Evolutionary conservation across 345 rosid genomes (phyloP).

Genomic region (Lepidium africanum): DNA sequence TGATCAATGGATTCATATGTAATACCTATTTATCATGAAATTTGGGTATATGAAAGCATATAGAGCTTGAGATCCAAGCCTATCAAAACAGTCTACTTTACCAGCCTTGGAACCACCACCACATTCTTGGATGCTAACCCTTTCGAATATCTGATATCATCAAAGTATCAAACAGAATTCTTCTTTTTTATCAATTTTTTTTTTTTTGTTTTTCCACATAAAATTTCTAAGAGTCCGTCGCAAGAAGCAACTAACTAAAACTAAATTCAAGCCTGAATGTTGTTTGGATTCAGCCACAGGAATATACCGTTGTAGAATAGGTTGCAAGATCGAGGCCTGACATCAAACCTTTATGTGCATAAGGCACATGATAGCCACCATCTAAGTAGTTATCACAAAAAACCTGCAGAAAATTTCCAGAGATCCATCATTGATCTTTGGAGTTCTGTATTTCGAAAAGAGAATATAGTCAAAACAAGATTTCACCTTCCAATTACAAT

Average conservation of each 20-base stretch:
- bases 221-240: neutral
- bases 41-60: slow-evolving; percentile 90
- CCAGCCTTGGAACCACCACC: slow-evolving; percentile 41
- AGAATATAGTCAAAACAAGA: neutral
- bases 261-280: neutral
- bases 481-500: slow-evolving; percentile 90
- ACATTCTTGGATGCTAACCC: slow-evolving; percentile 80
- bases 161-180: no score
- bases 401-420: slow-evolving; percentile 41
- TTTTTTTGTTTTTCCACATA: no score
- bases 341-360: slow-evolving; percentile 80
- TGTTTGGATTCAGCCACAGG: neutral
- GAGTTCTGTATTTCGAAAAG: neutral
- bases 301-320: slow-evolving; percentile 63
- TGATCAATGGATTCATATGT: neutral
- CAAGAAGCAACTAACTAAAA: neutral
- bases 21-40: slow-evolving; percentile 87
- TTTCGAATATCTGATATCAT: slow-evolving; percentile 48
- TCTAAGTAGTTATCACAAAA: slow-evolving; percentile 96
- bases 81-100: slow-evolving; percentile 27
- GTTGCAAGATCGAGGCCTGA: slow-evolving; percentile 75
- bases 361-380: slow-evolving; percentile 97
- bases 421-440: neutral
- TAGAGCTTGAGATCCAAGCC: slow-evolving; percentile 74
- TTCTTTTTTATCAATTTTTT: no score